phyloP scores from a whole-genome alignment of 352 stramenopile species.

The Phytophthora crassamura region DNA sequence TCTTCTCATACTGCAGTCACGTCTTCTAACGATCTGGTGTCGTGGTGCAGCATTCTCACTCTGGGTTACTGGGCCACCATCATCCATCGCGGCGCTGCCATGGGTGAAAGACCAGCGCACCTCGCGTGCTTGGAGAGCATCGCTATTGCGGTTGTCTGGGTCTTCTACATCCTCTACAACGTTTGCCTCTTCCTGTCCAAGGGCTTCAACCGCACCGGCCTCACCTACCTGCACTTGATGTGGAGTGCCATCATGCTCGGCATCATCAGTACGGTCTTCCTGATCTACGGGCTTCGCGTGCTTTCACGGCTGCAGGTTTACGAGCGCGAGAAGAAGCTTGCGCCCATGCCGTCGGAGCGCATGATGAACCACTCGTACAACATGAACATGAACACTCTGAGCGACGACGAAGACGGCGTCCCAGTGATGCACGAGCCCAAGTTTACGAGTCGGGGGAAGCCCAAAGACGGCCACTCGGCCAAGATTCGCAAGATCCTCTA shows the following conservation, averaged over 20 bases:
- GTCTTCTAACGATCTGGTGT: slow-evolving; percentile 15
- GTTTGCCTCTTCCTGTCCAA: slow-evolving; percentile 46
- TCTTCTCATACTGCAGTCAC: neutral
- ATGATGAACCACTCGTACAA: slow-evolving; percentile 44
- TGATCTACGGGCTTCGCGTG: slow-evolving; percentile 46
- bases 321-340: slow-evolving; percentile 31
- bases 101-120: slow-evolving; percentile 24
- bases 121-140: slow-evolving; percentile 40
- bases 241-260: slow-evolving; percentile 44
- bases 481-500: slow-evolving; percentile 48
- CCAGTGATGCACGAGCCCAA: slow-evolving; percentile 35
- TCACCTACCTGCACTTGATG: slow-evolving; percentile 44
- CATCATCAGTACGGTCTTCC: slow-evolving; percentile 47
- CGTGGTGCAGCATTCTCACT: slow-evolving; percentile 36
- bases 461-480: slow-evolving; percentile 30
- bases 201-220: slow-evolving; percentile 37
- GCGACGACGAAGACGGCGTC: slow-evolving; percentile 38
- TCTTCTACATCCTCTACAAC: slow-evolving; percentile 49
- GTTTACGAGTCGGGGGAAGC: slow-evolving; percentile 16
- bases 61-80: slow-evolving; percentile 49
- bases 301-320: slow-evolving; percentile 36
- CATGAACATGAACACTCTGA: slow-evolving; percentile 41
- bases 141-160: slow-evolving; percentile 40
- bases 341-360: slow-evolving; percentile 33
- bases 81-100: slow-evolving; percentile 40